Base-by-base conservation (phyloP, 2,329 filamentous ascomycete species). In the Talaromyces sp. region DNA sequence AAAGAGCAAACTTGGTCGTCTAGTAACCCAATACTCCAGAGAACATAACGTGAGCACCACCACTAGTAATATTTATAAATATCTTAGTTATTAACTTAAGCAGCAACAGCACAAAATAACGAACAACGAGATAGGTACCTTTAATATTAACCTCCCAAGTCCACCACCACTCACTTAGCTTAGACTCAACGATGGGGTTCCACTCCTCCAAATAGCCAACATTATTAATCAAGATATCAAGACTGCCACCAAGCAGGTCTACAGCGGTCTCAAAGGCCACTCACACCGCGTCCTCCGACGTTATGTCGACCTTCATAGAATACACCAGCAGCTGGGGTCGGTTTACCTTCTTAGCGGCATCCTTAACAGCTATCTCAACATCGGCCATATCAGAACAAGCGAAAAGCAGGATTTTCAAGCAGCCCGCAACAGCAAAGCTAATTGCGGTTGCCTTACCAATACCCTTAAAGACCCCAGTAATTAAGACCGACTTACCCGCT, bases 371-470 rank as follows among this genome's bases (percentile, higher is more conserved):
- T 6, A 59, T 46, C 27, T 69, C 68, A 0, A 80, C 66, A 0
- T 72, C 69, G 13, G 71, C 64, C 10, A 82, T 71, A 10, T 72
- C 65, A 2, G 79, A 81, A 35, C 84, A 80, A 0, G 82, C 82
- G 5, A 73, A 78, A 35, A 86, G 72, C 27, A 80, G 80, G 62
- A 87, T 81, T 29, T 73, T 68, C 0, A 78, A 77, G 31, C 78
- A 80, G 5, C 80, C 80, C 2, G 83, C 82, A 65, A 73, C 71
- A n/a, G 84, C 84, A 65, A 80, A 86, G 10, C 81, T 80, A 14
- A 81, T 65, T 2, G 82, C 82, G 6, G 79, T 81, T 24, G 78
- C 75, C 10, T 74, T 74, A 8, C 84, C 83, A 27, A 84, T 77
- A 7, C 82, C 82, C 46, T 78, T 79, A 4, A 78, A 81, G 0